A percentile compares a stretch with the other conserved stretches of the same genome.
Conservation (phyloP, 164 flowering plant genomes). For the Magnolia kwangsiensis region DNA sequence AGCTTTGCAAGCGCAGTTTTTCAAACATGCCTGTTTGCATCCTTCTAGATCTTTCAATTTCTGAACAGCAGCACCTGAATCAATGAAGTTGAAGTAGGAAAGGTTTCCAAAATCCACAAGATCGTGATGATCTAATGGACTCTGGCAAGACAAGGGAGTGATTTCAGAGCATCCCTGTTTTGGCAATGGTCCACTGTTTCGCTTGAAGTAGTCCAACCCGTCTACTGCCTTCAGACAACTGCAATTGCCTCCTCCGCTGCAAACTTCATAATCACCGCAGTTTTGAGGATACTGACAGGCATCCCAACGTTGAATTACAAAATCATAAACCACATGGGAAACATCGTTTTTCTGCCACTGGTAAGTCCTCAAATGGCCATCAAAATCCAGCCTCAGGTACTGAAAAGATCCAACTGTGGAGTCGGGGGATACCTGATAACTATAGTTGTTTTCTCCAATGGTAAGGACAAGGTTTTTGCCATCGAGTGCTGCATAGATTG, state of each 20-base stretch:
- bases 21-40: too few species aligned
- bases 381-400: constrained; percentile 26
- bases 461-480: background rate
- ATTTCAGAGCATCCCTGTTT: background rate
- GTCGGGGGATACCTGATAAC: background rate
- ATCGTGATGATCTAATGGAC: too few species aligned
- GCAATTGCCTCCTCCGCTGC: constrained; percentile 19
- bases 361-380: constrained; percentile 31
- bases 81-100: too few species aligned
- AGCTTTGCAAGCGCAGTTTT: too few species aligned
- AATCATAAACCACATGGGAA: constrained; percentile 6
- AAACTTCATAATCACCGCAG: constrained; percentile 27
- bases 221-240: constrained; percentile 16
- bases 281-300: constrained; percentile 19
- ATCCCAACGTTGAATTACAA: background rate
- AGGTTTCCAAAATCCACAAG: background rate
- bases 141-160: background rate
- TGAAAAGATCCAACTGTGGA: background rate
- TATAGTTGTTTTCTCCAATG: background rate
- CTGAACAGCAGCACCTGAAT: too few species aligned
- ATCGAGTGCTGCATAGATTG: too few species aligned
- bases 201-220: constrained; percentile 15
- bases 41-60: too few species aligned
- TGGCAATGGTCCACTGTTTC: constrained; percentile 1
- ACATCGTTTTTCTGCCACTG: constrained; percentile 16